Conservation (phyloP, 169 alveolate genomes). For the Eimeria acervulina region DNA sequence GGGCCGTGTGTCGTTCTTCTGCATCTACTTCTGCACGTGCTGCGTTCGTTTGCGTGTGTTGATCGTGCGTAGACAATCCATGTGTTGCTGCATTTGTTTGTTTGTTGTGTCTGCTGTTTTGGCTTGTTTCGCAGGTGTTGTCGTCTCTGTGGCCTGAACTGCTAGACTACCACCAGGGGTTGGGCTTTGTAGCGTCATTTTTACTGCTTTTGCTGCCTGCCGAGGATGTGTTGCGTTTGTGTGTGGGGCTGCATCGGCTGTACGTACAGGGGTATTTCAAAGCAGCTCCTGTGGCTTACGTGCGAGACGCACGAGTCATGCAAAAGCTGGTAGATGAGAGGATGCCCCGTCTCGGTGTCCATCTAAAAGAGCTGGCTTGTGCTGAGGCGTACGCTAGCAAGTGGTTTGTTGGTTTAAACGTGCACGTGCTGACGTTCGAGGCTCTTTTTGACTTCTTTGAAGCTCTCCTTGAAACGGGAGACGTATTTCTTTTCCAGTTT, state of each 20-base stretch:
- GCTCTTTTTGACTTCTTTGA: conserved; percentile 85
- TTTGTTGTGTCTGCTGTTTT: neutral
- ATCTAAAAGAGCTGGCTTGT: conserved; percentile 82
- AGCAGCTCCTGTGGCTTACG: conserved; percentile 88
- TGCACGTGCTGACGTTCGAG: conserved; percentile 87
- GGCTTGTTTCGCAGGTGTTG: neutral
- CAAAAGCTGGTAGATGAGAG: conserved; percentile 81
- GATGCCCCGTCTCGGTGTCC: conserved; percentile 83
- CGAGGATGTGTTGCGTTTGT: conserved; percentile 83
- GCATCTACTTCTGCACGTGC: too few relatives aligned
- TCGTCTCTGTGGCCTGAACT: conserved; percentile 81
- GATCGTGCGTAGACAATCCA: neutral
- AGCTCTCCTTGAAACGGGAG: conserved; percentile 82
- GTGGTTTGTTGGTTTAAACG: conserved; percentile 88
- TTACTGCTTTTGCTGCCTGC: conserved; percentile 84
- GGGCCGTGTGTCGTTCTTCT: too few relatives aligned
- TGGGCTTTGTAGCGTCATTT: conserved; percentile 87
- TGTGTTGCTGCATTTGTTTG: too few relatives aligned
- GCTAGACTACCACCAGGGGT: conserved; percentile 88
- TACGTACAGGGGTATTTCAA: conserved; percentile 87
- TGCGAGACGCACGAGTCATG: conserved; percentile 88
- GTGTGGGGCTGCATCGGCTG: conserved; percentile 83
- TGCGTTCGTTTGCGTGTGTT: neutral
- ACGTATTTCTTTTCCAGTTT: conserved; percentile 84
- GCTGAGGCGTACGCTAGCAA: conserved; percentile 88